A percentile compares a stretch with the other conserved stretches of the same genome.
phyloP scores from a whole-genome alignment of 495 filamentous ascomycete genomes.

The Penicillium alfredii region DNA sequence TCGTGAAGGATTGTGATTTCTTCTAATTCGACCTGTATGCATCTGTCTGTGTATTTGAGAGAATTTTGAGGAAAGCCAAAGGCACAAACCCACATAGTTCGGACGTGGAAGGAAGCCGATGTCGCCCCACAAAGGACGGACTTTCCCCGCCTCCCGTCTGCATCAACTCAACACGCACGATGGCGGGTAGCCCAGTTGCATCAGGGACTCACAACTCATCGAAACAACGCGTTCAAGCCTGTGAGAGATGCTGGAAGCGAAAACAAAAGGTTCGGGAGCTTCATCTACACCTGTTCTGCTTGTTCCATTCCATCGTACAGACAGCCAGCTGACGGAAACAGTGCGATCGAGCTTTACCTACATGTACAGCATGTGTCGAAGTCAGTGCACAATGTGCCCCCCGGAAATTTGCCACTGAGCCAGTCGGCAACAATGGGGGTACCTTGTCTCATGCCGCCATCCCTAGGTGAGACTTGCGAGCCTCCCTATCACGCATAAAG shows the following conservation, averaged over 20 bases:
- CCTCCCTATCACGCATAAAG: not conserved
- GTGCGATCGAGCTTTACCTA: conserved; percentile 21
- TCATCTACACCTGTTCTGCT: not conserved
- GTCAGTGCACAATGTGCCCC: conserved; percentile 10
- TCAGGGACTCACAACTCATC: not conserved
- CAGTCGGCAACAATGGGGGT: conserved; percentile 12
- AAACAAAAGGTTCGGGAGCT: conserved; percentile 24
- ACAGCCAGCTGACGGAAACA: conserved; percentile 4
- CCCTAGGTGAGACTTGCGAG: conserved; percentile 14
- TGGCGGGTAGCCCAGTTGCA: not conserved
- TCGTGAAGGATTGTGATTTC: not conserved
- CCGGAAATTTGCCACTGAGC: conserved; percentile 15
- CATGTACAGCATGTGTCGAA: conserved; percentile 19
- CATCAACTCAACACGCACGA: conserved; percentile 1
- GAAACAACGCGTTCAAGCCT: conserved; percentile 19
- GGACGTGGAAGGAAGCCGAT: not conserved
- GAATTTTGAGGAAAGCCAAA: not conserved
- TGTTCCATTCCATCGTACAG: not conserved
- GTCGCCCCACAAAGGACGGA: not conserved
- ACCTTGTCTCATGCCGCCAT: conserved; percentile 23
- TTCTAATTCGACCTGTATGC: not conserved
- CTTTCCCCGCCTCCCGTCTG: conserved; percentile 4
- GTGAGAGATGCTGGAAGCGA: conserved; percentile 29
- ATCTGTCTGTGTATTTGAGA: not conserved
- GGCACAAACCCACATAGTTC: not conserved